Evolutionary conservation across 2,329 filamentous ascomycete species (phyloP), one percentile per base, ranked within the genome.

Genomic region (Neoarthrinium moseri): DNA sequence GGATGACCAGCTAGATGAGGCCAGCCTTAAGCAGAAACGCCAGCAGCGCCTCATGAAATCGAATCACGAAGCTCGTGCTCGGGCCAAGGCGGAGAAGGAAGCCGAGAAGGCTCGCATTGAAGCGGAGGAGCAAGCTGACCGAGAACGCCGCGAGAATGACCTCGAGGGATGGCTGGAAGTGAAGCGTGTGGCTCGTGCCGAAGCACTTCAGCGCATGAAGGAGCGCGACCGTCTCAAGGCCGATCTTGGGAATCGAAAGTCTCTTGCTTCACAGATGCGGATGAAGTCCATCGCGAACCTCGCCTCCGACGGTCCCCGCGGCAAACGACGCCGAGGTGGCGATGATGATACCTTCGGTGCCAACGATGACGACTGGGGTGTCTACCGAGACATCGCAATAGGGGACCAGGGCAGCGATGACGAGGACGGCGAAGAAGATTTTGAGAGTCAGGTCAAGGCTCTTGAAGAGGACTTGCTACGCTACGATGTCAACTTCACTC

Each of bases 241-340:
- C 34, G 94, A 99, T 61, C 80, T 96, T 1, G 91, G 92, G 46
- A 97, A 97, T 68, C 88, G 94, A 61, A 99, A 99, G 67, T 96
- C 91, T 0, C 83, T 96, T 17, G 94, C 94, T 7, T 94, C 88
- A 47, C 92, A 97, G 67, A 95, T 95, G 70, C 88, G 94, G 52
- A 99, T 99, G 94, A 97, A 97, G 71, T 92, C 86, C 41, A 91
- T 99, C 48, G 94, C 94, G 49, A 96, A 96, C 61, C 84, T 99
- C 2, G 94, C 94, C 3, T 91, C 92, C 0, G 94, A 99, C 65
- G 84, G 82, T 5, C 91, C 92, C 1, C 74, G 78, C 53, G 91
- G 91, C 65, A 95, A 96, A 67, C 82, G 92, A 46, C 78, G 90
- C 12, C 84, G 91, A 15, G 91, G 90, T 6, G 89, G 86, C 4